These are phyloP conservation scores for Fraxinus xanthoxyloides DNA, from an alignment of 305 asterid species.

Conservation along the genomic window DNA sequence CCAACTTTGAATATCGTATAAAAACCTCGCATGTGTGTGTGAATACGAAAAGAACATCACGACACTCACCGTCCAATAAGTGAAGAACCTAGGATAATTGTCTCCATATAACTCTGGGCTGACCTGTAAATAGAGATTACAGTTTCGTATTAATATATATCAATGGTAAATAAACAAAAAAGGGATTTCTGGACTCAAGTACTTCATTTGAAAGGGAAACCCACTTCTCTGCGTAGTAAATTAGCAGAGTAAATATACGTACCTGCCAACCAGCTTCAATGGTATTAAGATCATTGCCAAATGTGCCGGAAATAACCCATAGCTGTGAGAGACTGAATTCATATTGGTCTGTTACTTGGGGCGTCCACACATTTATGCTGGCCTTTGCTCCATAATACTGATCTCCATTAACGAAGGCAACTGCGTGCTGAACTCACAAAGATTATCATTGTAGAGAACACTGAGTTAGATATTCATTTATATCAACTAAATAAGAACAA, in stretches of 20 bases:
- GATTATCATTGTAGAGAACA: not conserved
- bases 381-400: conserved; percentile 88
- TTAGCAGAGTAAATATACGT: conserved; percentile 11
- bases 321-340: conserved; percentile 90
- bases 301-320: conserved; percentile 87
- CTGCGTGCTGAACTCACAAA: conserved; percentile 64
- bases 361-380: conserved; percentile 91
- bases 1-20: not conserved
- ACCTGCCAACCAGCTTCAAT: conserved; percentile 99
- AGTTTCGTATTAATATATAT: not conserved
- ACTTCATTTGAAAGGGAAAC: conserved; percentile 3
- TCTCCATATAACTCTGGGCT: conserved; percentile 91
- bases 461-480: not conserved
- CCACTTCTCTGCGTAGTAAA: not conserved
- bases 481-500: not conserved
- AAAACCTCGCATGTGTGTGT: not conserved
- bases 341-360: conserved; percentile 69
- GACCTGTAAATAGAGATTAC: conserved; percentile 39
- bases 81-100: conserved; percentile 82
- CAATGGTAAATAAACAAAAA: not conserved
- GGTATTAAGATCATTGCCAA: conserved; percentile 92
- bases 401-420: conserved; percentile 84
- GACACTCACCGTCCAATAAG: conserved; percentile 86
- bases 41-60: not conserved
- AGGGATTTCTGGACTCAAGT: not conserved